Conservation (phyloP, 805 yeast species). For the Candida easanensis region DNA sequence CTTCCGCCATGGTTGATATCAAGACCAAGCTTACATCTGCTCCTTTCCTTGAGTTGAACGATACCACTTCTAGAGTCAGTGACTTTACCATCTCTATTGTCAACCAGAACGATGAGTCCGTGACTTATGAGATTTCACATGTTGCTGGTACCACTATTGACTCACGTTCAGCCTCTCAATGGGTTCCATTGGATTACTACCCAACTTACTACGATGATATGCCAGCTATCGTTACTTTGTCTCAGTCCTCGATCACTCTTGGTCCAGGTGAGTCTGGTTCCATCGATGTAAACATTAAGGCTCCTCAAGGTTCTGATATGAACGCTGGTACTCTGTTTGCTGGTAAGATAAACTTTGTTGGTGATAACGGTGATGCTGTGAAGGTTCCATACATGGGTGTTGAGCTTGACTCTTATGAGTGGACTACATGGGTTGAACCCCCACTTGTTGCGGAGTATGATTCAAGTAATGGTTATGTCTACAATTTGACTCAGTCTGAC, state of each 20-base stretch:
- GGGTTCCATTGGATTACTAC: conserved; percentile 4
- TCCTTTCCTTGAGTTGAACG: conserved; percentile 14
- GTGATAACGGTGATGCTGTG: conserved; percentile 16
- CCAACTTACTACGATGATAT: conserved; percentile 6
- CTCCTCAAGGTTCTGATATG: conserved; percentile 4
- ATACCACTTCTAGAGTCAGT: conserved; percentile 15
- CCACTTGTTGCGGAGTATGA: conserved; percentile 11
- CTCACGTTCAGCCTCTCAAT: conserved; percentile 2
- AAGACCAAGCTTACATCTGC: conserved; percentile 8
- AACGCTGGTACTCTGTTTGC: conserved; percentile 8
- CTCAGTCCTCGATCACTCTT: conserved; percentile 5
- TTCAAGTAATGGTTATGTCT: not conserved
- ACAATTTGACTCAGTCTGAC: conserved; percentile 7
- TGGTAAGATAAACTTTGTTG: conserved; percentile 14
- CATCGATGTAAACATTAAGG: conserved; percentile 7
- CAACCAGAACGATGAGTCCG: conserved; percentile 10
- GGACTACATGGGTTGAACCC: conserved; percentile 6
- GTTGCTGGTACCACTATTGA: conserved; percentile 9
- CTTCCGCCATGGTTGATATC: conserved; percentile 10
- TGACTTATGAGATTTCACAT: conserved; percentile 11
- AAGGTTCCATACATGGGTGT: conserved; percentile 21
- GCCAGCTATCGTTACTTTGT: conserved; percentile 8
- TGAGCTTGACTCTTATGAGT: conserved; percentile 8
- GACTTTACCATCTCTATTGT: conserved; percentile 12
- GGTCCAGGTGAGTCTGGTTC: conserved; percentile 15